Conservation (phyloP, 805 yeast species). For the Teunomyces lycoperdinae region DNA sequence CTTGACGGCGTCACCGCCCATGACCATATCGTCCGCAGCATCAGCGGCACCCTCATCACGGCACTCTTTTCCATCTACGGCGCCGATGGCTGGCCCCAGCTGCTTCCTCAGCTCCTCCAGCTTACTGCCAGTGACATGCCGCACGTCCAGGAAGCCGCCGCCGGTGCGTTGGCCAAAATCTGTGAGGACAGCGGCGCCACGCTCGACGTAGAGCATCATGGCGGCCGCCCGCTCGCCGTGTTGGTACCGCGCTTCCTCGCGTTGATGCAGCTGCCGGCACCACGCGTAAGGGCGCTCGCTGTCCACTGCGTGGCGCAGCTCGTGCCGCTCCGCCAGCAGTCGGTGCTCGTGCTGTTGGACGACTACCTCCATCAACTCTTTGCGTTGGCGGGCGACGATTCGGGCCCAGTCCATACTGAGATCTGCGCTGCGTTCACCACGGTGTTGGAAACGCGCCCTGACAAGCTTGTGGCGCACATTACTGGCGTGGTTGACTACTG, state of each 20-base stretch:
- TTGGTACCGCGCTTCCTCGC: conserved; percentile 65
- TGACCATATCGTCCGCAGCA: conserved; percentile 69
- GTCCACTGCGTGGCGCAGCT: conserved; percentile 76
- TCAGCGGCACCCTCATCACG: conserved; percentile 88
- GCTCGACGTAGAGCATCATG: conserved; percentile 63
- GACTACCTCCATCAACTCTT: conserved; percentile 63
- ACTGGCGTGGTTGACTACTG: conserved; percentile 85
- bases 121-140: conserved; percentile 30
- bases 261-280: conserved; percentile 37
- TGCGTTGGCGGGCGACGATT: conserved; percentile 59
- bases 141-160: conserved; percentile 66
- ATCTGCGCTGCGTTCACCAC: conserved; percentile 74
- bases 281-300: conserved; percentile 57
- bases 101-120: conserved; percentile 65
- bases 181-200: conserved; percentile 80
- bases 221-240: conserved; percentile 63
- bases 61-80: conserved; percentile 72
- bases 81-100: conserved; percentile 67
- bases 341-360: conserved; percentile 63
- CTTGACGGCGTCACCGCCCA: conserved; percentile 53
- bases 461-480: conserved; percentile 73
- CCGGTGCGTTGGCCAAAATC: conserved; percentile 78
- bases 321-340: conserved; percentile 65
- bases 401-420: conserved; percentile 62
- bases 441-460: conserved; percentile 75